Conservation (phyloP, 2,329 filamentous ascomycete species). For the Nothophoma quercina region DNA sequence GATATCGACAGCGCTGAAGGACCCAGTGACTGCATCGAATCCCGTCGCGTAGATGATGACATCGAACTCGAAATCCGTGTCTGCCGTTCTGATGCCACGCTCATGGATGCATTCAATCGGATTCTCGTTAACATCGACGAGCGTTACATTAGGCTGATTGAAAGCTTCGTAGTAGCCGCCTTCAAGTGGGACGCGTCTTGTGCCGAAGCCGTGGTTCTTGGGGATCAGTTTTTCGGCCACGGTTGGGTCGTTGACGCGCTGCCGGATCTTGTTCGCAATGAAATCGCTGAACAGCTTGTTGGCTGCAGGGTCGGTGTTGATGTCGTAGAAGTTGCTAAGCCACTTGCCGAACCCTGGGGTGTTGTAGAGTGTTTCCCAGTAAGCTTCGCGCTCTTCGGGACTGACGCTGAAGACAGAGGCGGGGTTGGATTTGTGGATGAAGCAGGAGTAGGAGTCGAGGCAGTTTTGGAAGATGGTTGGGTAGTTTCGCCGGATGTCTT, state of each 20-base stretch:
- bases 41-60: conserved; percentile 59
- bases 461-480: conserved; percentile 26
- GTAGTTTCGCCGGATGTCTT: conserved; percentile 24
- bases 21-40: conserved; percentile 52
- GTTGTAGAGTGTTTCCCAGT: conserved; percentile 29
- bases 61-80: conserved; percentile 60
- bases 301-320: conserved; percentile 33
- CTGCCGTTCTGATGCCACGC: conserved; percentile 57
- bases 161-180: conserved; percentile 50
- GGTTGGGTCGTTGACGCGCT: conserved; percentile 50
- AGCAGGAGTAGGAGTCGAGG: conserved; percentile 25
- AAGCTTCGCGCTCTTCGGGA: conserved; percentile 21
- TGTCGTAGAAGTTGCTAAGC: conserved; percentile 29
- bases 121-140: conserved; percentile 51
- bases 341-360: conserved; percentile 29
- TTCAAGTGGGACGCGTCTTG: conserved; percentile 35
- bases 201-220: conserved; percentile 40
- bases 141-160: conserved; percentile 55
- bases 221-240: conserved; percentile 54
- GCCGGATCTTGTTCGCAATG: conserved; percentile 48
- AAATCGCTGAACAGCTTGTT: conserved; percentile 36
- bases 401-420: conserved; percentile 22
- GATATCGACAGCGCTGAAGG: conserved; percentile 27
- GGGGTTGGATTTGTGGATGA: conserved; percentile 24
- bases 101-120: conserved; percentile 57